phyloP scores from a whole-genome alignment of 2,329 filamentous ascomycete genomes.

The Leptographium wingfieldii region DNA sequence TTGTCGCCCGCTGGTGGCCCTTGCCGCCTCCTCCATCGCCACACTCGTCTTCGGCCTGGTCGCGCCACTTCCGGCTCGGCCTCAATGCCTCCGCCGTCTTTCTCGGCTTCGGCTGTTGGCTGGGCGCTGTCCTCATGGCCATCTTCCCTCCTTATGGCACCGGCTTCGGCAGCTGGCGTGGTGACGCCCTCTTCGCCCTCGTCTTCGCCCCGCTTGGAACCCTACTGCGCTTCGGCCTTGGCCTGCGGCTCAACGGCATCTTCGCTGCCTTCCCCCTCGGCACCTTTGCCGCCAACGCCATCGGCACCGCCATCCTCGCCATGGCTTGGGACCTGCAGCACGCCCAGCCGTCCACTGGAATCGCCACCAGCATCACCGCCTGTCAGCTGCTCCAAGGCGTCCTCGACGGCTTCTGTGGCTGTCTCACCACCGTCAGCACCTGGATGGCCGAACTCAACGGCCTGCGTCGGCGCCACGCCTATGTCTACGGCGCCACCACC shows the following conservation, averaged over 20 bases:
- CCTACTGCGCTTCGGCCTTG: constrained; percentile 60
- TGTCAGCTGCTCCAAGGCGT: constrained; percentile 52
- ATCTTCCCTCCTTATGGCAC: constrained; percentile 51
- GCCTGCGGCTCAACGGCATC: constrained; percentile 54
- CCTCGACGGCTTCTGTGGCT: constrained; percentile 57
- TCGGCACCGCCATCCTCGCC: constrained; percentile 62
- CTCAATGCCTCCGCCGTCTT: constrained; percentile 52
- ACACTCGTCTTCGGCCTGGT: too few relatives aligned
- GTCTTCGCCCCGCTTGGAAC: constrained; percentile 77
- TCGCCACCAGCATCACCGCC: constrained; percentile 26
- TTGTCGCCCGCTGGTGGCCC: constrained; percentile 31
- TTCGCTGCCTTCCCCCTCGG: constrained; percentile 64
- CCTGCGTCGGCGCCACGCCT: constrained; percentile 2
- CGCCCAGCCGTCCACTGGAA: constrained; percentile 26
- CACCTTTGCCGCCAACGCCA: constrained; percentile 71
- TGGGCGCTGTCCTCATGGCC: constrained; percentile 60
- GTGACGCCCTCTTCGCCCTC: constrained; percentile 60
- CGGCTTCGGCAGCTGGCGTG: constrained; percentile 49
- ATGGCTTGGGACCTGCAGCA: constrained; percentile 73
- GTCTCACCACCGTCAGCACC: constrained; percentile 43
- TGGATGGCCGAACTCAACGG: constrained; percentile 1
- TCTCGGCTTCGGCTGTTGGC: constrained; percentile 63
- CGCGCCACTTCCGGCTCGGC: constrained; percentile 36
- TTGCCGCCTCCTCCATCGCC: neutral
- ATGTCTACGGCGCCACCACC: neutral